phyloP scores from a whole-genome alignment of 768 basidiomycete species.

The Trametes elegans region DNA sequence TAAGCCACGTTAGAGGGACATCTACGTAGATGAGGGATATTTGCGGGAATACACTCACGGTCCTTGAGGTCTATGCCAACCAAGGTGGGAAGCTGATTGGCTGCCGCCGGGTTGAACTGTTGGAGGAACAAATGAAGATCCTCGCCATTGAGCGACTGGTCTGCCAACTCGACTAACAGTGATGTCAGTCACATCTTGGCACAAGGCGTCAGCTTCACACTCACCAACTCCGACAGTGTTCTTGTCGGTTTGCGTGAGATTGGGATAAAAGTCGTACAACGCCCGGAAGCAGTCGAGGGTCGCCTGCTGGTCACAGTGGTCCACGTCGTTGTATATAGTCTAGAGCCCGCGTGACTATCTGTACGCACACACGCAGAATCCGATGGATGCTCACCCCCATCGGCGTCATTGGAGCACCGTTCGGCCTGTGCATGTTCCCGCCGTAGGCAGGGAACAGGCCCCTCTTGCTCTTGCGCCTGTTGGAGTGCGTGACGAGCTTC shows the following conservation, averaged over 20 bases:
- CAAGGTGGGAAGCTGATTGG: not conserved
- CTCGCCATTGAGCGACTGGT: not conserved
- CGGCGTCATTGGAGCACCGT: not conserved
- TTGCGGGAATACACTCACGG: not conserved
- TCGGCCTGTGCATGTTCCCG: not conserved
- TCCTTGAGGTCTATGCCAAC: not conserved
- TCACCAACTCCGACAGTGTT: not conserved
- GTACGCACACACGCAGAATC: no score
- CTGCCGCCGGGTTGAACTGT: slow-evolving; percentile 2
- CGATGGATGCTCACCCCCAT: not conserved
- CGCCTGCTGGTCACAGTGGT: slow-evolving; percentile 1
- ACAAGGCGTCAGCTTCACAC: no score
- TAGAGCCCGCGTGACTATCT: no score
- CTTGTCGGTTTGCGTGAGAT: not conserved
- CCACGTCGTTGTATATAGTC: not conserved
- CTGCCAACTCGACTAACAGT: not conserved
- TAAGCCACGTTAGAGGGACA: no score
- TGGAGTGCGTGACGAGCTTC: not conserved
- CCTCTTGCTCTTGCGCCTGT: slow-evolving; percentile 1
- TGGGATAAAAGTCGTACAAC: slow-evolving; percentile 8
- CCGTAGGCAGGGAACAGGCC: not conserved
- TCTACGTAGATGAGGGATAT: not conserved
- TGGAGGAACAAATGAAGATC: slow-evolving; percentile 3
- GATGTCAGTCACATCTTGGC: not conserved
- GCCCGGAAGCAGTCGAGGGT: slow-evolving; percentile 7